Conservation (phyloP, 2,329 filamentous ascomycete species). For the Ceratocystiopsis minuta region DNA sequence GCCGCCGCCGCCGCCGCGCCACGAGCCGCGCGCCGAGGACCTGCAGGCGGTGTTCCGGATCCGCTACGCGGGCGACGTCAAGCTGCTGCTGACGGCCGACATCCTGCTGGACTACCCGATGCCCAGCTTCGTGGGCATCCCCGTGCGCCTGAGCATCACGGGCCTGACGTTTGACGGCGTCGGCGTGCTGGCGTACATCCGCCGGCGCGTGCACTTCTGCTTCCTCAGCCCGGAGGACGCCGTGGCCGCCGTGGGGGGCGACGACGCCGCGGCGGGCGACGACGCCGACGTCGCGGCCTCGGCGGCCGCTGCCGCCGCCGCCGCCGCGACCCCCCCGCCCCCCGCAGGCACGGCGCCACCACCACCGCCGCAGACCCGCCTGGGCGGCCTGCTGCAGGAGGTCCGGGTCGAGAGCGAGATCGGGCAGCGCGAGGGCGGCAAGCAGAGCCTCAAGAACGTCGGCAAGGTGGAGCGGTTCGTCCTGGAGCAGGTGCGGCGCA, state of each 20-base stretch:
- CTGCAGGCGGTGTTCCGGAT: slow-evolving; percentile 86
- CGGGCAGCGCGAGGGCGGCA: slow-evolving; percentile 74
- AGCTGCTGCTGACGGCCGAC: slow-evolving; percentile 78
- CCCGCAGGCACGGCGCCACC: slow-evolving; percentile 10
- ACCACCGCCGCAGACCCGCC: slow-evolving; percentile 14
- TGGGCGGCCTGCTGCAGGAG: slow-evolving; percentile 72
- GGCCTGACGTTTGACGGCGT: slow-evolving; percentile 91
- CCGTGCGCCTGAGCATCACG: slow-evolving; percentile 85
- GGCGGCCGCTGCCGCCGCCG: neutral
- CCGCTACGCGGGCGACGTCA: slow-evolving; percentile 72
- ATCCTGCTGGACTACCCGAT: slow-evolving; percentile 96
- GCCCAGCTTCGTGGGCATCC: slow-evolving; percentile 93
- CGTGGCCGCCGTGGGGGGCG: slow-evolving; percentile 45
- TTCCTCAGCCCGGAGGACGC: slow-evolving; percentile 89
- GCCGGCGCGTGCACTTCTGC: slow-evolving; percentile 78
- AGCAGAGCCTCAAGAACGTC: slow-evolving; percentile 93
- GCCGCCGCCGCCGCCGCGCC: slow-evolving; percentile 21
- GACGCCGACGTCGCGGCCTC: neutral
- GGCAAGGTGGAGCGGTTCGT: slow-evolving; percentile 98
- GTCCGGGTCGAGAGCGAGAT: slow-evolving; percentile 97
- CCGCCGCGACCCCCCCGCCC: neutral
- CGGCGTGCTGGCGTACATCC: slow-evolving; percentile 78
- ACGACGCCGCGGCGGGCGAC: slow-evolving; percentile 18
- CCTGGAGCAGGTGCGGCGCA: slow-evolving; percentile 83
- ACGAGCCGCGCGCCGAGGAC: slow-evolving; percentile 66